Evolutionary conservation across 129 eudicot species (phyloP).

Genomic region (Flaveria sonorensis): DNA sequence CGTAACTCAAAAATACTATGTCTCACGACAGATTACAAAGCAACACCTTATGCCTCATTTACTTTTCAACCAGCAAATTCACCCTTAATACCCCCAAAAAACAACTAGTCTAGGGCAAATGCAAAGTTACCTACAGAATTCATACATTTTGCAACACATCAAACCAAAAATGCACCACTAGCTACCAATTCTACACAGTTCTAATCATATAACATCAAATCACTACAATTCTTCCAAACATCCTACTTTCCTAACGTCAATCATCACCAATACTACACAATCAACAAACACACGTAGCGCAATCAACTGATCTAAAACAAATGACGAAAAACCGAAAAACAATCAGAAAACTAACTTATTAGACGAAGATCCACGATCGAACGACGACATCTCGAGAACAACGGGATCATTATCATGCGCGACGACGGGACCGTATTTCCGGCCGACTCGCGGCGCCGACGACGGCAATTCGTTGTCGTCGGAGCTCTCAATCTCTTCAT

Average conservation of each 20-base stretch:
- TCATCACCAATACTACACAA: neutral
- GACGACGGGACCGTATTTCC: constrained; percentile 72
- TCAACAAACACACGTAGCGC: neutral
- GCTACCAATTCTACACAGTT: too few species aligned
- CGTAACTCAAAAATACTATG: neutral
- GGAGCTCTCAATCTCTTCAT: constrained; percentile 57
- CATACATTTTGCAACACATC: constrained; percentile 14
- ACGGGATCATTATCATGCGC: constrained; percentile 78
- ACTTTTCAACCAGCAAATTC: constrained; percentile 14
- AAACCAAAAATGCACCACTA: too few species aligned
- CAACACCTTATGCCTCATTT: constrained; percentile 12
- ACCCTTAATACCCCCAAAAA: constrained; percentile 5
- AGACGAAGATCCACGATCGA: constrained; percentile 59
- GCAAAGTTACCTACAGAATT: neutral
- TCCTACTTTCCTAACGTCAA: neutral
- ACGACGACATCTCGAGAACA: constrained; percentile 78
- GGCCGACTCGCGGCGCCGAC: constrained; percentile 48
- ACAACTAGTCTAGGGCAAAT: constrained; percentile 30
- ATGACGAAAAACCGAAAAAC: neutral
- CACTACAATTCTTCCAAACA: neutral
- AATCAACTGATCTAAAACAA: neutral
- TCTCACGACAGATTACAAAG: neutral
- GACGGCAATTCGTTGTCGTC: constrained; percentile 61
- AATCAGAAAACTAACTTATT: constrained; percentile 29
- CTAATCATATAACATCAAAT: too few species aligned